A percentile compares a stretch with the other conserved stretches of the same genome.
Evolutionary conservation across 164 flowering plant genomes (phyloP).

Genomic region (Protea cynaroides): DNA sequence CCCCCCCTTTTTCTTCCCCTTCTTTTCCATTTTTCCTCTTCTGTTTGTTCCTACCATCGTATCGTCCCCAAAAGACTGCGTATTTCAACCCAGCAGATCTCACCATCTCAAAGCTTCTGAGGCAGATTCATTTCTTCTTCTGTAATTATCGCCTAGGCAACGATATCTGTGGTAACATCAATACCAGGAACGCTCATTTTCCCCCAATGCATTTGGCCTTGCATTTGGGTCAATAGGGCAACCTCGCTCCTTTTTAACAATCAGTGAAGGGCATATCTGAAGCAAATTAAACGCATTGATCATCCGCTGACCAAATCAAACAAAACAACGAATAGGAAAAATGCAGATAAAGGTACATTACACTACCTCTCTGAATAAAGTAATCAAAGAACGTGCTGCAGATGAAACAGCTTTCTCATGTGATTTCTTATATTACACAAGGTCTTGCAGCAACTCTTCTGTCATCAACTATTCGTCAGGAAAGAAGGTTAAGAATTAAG

Average conservation of each 20-base stretch:
- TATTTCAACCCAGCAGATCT: conserved; percentile 21
- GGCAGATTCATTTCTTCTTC: conserved; percentile 22
- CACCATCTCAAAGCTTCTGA: conserved; percentile 19
- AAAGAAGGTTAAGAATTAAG: conserved; percentile 1
- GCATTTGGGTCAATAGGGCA: conserved; percentile 76
- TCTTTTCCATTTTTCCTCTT: conserved; percentile 16
- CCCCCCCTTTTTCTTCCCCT: conserved; percentile 7
- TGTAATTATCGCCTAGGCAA: conserved; percentile 18
- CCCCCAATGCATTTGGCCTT: conserved; percentile 86
- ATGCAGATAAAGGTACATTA: conserved; percentile 1
- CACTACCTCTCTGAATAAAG: conserved; percentile 77
- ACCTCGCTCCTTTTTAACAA: conserved; percentile 88
- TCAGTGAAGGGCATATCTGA: conserved; percentile 81
- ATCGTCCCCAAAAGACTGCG: background rate
- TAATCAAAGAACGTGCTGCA: conserved; percentile 78
- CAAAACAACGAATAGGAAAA: background rate
- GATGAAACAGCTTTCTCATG: conserved; percentile 85
- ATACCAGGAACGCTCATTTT: conserved; percentile 63
- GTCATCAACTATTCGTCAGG: conserved; percentile 63
- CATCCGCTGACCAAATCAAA: background rate
- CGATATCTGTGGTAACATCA: conserved; percentile 63
- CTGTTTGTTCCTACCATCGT: background rate
- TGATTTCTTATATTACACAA: conserved; percentile 77
- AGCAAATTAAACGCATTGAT: conserved; percentile 7
- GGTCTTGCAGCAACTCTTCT: conserved; percentile 96